Evolutionary conservation across 768 basidiomycete species (phyloP), one percentile per base, ranked within the genome.

Genomic region (Boletus eberwhitei): DNA sequence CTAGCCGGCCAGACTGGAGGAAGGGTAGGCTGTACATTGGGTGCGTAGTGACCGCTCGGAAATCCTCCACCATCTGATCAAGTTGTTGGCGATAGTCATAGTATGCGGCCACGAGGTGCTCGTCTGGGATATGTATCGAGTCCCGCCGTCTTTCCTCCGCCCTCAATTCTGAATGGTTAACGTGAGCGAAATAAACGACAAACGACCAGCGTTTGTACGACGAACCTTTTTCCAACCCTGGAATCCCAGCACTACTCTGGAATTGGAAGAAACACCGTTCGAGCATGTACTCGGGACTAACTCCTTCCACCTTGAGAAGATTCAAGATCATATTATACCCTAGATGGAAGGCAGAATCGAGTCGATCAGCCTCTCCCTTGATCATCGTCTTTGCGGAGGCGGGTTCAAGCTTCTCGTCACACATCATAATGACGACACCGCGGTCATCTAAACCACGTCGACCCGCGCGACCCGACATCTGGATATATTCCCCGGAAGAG

Each of bases 341-440:
- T 14, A 99, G 77, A 73, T 98, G 94, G 77, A 99, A 99, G 5
- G 97, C 97, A 7, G 97, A 99, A 71, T 98, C 94, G 48, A 99
- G 77, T 45, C 95, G 79, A 69, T 99, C 96, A 5, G 97, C 94
- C 75, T 96, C 89, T 43, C 97, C 97, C 72, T 98, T 98, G 64
- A 99, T 88, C 97, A 99, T 99, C 50, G 79, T 81, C 76, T 96
- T 98, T 36, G 97, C 95, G 0, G 88, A 84, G 2, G 82, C 69
- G 0, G 97, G 95, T 64, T 98, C 97, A 42, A 99, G 79, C 73
- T 96, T 98, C 75, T 98, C 93, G 71, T 98, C 97, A 69, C 90
- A 90, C 97, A 99, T 98, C 93, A 99, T 90, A 63, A 99, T 98
- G 48, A 99, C 97, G 47, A 98, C 93, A 50, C 97, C 97, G n/a